Base-by-base conservation (phyloP, 305 asterid species). In the Fraxinus platypoda region DNA sequence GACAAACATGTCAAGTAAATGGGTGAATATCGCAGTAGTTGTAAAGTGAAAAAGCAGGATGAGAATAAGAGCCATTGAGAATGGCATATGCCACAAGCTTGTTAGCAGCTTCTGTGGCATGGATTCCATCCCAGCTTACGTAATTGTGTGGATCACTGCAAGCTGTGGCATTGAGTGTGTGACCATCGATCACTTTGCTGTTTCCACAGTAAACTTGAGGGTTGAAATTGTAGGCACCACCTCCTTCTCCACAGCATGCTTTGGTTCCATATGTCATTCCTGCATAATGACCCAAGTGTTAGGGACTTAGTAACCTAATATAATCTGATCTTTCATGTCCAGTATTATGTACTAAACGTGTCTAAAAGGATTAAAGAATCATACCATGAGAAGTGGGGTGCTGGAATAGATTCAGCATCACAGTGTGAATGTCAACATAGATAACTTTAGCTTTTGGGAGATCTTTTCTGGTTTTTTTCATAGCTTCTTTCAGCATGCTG, bases 41-140 rank as follows among this genome's bases (percentile, higher is more conserved):
- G 21, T 83, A 86, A 86, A 92, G 83, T 37, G 95, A 72, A 84
- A 93, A 93, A 26, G 93, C 93, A 74, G 97, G 98, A 85, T 89
- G 92, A 38, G 86, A 88, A 77, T 85, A 82, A 54, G 97, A 92
- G 85, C 90, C 91, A 77, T 87, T 86, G n/a, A 94, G 86, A 72
- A 93, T 88, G 78, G 95, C 93, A 82, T 80, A 35, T 73, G 93
- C 88, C 62, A 87, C 89, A 78, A 87, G 78, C 89, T 88, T 91
- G 89, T 94, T 94, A 76, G 98, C 97, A 79, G 93, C 93, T 84
- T 94, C 98, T 4, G 97, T 91, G 12, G 94, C 93, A 87, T 93
- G 97, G 78, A 91, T 84, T 71, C 97, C 98, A 82, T 94, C 95
- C 94, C 95, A 94, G 80, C 97, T 93, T 1, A 92, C 97, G 75